Conservation (phyloP, 306 rosid genomes). For the Casuarina cunninghamiana region DNA sequence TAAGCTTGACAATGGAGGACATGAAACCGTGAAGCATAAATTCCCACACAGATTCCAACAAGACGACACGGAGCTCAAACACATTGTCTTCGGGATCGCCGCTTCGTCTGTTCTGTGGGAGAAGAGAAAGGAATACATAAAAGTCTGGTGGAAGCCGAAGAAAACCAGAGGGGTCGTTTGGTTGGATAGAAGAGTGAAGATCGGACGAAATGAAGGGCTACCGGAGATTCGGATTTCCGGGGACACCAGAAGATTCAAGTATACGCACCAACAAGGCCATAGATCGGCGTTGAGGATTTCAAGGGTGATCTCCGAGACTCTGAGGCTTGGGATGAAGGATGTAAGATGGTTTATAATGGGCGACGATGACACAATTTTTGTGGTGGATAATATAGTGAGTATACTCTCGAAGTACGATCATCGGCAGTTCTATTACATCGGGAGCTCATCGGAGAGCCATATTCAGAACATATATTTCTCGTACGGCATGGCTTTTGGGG, state of each 20-base stretch:
- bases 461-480: constrained; percentile 84
- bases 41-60: constrained; percentile 28
- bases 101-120: constrained; percentile 76
- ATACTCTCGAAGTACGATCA: constrained; percentile 71
- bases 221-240: constrained; percentile 73
- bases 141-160: constrained; percentile 83
- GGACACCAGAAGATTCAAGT: constrained; percentile 54
- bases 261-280: constrained; percentile 65
- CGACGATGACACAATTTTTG: constrained; percentile 82
- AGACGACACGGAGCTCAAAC: constrained; percentile 54
- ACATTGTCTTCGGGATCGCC: constrained; percentile 83
- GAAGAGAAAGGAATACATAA: constrained; percentile 73
- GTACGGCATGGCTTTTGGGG: constrained; percentile 87
- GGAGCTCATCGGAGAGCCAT: constrained; percentile 89
- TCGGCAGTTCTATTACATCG: constrained; percentile 70
- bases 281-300: constrained; percentile 90
- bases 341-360: constrained; percentile 97
- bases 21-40: constrained; percentile 5
- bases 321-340: constrained; percentile 80
- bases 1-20: neutral
- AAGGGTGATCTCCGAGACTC: constrained; percentile 73
- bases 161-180: constrained; percentile 84
- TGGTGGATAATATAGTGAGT: constrained; percentile 74
- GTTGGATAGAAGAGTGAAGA: constrained; percentile 55
- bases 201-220: constrained; percentile 38